Evolutionary conservation across 495 filamentous ascomycete genomes (phyloP).

Genomic region (Cercophora newfieldiana): DNA sequence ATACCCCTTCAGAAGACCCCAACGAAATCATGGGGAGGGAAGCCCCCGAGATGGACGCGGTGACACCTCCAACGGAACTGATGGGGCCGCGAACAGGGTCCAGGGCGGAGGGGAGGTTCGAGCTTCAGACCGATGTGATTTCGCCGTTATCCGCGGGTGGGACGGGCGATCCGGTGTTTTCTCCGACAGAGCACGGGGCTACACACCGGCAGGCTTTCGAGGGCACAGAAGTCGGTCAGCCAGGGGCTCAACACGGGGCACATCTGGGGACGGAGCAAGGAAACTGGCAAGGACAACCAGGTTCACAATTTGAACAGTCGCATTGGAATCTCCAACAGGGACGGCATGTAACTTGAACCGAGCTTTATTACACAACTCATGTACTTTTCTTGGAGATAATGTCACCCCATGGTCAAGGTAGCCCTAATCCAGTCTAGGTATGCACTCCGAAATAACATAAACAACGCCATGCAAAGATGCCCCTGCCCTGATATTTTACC

Average conservation of each 20-base stretch:
- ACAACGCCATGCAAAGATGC: neutral
- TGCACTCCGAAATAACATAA: neutral
- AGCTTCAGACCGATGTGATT: neutral
- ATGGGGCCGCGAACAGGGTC: neutral
- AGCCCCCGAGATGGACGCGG: neutral
- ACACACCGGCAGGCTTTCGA: neutral
- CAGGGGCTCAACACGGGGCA: neutral
- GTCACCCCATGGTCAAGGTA: no score
- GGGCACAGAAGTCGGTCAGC: neutral
- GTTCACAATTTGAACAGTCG: no score
- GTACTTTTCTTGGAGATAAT: no score
- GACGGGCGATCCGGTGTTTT: neutral
- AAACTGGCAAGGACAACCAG: no score
- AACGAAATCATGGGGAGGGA: neutral
- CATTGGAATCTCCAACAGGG: no score
- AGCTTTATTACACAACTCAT: no score
- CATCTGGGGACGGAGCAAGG: neutral
- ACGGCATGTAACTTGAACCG: no score
- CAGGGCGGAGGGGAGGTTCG: neutral
- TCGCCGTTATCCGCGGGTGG: neutral
- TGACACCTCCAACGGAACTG: neutral
- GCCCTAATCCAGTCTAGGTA: neutral
- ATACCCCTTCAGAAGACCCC: neutral
- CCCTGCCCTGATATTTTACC: neutral
- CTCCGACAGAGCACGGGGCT: neutral